A percentile compares a stretch with the other conserved stretches of the same genome.
Conservation (phyloP, 306 rosid genomes). For the Potentilla sterilis region DNA sequence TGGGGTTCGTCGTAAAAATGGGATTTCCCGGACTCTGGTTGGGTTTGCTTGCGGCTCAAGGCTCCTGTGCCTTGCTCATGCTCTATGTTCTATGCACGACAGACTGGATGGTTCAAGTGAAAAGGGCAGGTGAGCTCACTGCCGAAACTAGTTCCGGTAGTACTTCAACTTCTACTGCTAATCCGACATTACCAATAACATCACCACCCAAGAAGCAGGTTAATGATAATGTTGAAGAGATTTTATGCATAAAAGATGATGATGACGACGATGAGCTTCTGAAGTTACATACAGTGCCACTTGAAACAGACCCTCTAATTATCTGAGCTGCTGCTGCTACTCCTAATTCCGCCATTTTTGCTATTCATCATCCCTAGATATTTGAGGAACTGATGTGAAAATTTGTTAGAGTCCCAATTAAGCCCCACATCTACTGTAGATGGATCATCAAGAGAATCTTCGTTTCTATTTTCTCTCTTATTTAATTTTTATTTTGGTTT, state of each 20-base stretch:
- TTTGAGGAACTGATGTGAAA: constrained; percentile 7
- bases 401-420: constrained; percentile 14
- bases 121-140: constrained; percentile 65
- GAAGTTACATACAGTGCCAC: constrained; percentile 26
- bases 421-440: background rate
- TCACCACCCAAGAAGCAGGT: constrained; percentile 6
- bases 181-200: constrained; percentile 28
- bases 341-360: constrained; percentile 13
- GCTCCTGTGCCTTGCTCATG: constrained; percentile 72
- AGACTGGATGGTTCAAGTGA: constrained; percentile 64
- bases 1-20: constrained; percentile 58
- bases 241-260: constrained; percentile 34
- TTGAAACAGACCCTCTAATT: constrained; percentile 60
- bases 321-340: background rate
- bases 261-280: constrained; percentile 24
- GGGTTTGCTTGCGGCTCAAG: constrained; percentile 97
- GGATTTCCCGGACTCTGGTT: constrained; percentile 92
- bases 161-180: background rate
- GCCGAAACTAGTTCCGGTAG: background rate
- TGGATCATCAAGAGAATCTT: constrained; percentile 21
- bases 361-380: background rate
- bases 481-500: background rate
- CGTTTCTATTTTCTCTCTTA: constrained; percentile 19
- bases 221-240: constrained; percentile 37
- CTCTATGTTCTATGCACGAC: constrained; percentile 64